A percentile compares a stretch with the other conserved stretches of the same genome.
These are phyloP conservation scores for Fusarium floridanum DNA, from an alignment of 2,329 filamentous ascomycete genomes.

Conservation along the genomic window DNA sequence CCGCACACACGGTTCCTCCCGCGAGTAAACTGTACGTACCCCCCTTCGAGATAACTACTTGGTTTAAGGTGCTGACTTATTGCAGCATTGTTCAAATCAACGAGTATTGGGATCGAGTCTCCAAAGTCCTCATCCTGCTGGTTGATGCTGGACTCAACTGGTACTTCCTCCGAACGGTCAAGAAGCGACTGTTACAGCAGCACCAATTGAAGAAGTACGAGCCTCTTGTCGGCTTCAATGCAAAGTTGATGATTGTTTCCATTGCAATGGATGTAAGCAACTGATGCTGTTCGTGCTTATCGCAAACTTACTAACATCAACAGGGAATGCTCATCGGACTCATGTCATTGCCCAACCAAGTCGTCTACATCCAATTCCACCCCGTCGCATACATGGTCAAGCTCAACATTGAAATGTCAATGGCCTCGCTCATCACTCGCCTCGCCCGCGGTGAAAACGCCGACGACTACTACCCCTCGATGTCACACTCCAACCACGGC, in stretches of 20 bases:
- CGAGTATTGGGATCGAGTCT: conserved; percentile 64
- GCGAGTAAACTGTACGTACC: conserved; percentile 50
- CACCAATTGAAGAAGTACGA: conserved; percentile 64
- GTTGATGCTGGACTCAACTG: conserved; percentile 65
- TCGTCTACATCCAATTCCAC: conserved; percentile 63
- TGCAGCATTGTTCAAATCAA: conserved; percentile 58
- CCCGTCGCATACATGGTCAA: conserved; percentile 66
- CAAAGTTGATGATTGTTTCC: conserved; percentile 62
- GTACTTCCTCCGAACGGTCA: conserved; percentile 64
- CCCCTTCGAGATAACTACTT: no score
- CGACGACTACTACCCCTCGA: conserved; percentile 38
- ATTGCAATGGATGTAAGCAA: conserved; percentile 61
- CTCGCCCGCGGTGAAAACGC: conserved; percentile 42
- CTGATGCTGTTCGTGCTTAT: accelerated
- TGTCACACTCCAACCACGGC: conserved; percentile 36
- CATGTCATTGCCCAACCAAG: conserved; percentile 51
- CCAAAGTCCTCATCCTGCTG: conserved; percentile 64
- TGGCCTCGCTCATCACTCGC: conserved; percentile 64
- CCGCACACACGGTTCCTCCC: conserved; percentile 57
- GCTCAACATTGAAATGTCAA: conserved; percentile 66
- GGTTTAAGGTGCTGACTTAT: neutral
- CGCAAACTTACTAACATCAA: accelerated
- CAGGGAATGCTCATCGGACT: conserved; percentile 49
- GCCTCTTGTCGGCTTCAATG: conserved; percentile 63
- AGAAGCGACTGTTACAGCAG: conserved; percentile 60